Evolutionary conservation across 805 yeast species (phyloP), one percentile per base, ranked within the genome.

Genomic region (Saccharomycopsis sp.): DNA sequence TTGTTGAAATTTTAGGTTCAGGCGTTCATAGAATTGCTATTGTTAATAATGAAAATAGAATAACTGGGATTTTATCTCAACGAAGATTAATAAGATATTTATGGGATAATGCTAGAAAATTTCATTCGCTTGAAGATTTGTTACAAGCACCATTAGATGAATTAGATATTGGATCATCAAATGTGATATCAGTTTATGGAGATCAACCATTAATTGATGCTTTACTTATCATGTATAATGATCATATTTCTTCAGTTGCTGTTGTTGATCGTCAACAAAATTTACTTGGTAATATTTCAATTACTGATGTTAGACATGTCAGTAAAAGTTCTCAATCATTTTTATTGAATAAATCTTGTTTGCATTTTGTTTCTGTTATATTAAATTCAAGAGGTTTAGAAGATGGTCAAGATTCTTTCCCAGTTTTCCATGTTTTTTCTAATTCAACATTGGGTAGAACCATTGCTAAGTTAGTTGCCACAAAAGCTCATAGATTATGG

Each of bases 11-110:
- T 9, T 68, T 90, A 50, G 97, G 97, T n/a, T 77, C 85, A 32
- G 98, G 98, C 17, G 96, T 89, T 2, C 98, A 93, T 65, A 73
- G 98, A 59, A 77, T 90, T 17, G 96, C 97, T 8, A 85, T 89
- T 45, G 72, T 82, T 19, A 69, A 77, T 57, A 60, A 60, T 19
- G 71, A 68, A 39, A 68, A 74, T 20, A 70, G 71, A 48, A 78
- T 89, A 40, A 77, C 83, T 2, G 97, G 97, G 47, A 77, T 90
- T 9, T 68, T 93, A 38, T 86, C 96, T 0, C 98, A 90, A 66
- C 79, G 98, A 61, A 76, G 97, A 56, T 68, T 87, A 54, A 75
- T 90, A 44, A 77, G 77, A 55, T 90, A 76, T 61, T 66, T 90
- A 44, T 90, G 97, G 97, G 95, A 86, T 48, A 86, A 93, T 60